Base-by-base conservation (phyloP, 805 yeast species). In the Kodamaea laetipori region DNA sequence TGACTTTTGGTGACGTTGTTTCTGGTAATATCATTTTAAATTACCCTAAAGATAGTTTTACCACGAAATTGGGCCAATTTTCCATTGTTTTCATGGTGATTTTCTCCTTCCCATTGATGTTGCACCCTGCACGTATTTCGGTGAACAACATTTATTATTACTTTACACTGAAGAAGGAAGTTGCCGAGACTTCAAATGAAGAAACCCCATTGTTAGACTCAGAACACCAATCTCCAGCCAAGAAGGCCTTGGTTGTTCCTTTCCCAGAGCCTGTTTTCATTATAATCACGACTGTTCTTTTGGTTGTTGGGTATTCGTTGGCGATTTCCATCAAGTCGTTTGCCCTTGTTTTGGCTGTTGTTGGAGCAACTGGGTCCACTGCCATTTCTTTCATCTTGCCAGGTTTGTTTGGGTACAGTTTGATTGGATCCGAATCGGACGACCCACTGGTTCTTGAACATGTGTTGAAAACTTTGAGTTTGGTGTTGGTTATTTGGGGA, bases 331-430 rank as follows among this genome's bases (percentile, higher is more conserved):
- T 90, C 23, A 69, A 69, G 10, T 87, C 96, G 0, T 78, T 90
- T 52, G 95, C 92, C 19, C 77, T 82, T 37, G 90, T 90, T 10
- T 68, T 90, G 52, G 90, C 96, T 1, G 71, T 90, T 50, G 96
- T 90, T 3, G 97, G 97, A 2, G 86, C 96, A 1, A 89, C 96
- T 0, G 97, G 97, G 0, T 87, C 96, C 1, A 90, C 97, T 0
- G 80, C 95, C 4, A 89, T 90, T 40, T 89, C 96, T 9, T 90
- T 90, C 58, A 89, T 88, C 21, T 71, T 90, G 37, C 97, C 97
- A 0, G 97, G 97, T 0, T 67, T 88, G 16, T 88, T 90, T 58
- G 95, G 92, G 3, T 88, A 77, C 64, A 81, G 77, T 53, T 70
- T 90, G 46, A 76, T 86, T 42, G 84, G 80, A n/a, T 65, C 77